Percentiles rank a stretch among this genome's conserved stretches.
These are phyloP conservation scores for Isabelozyma rhagii DNA, from an alignment of 805 yeast species.

Conservation along the genomic window DNA sequence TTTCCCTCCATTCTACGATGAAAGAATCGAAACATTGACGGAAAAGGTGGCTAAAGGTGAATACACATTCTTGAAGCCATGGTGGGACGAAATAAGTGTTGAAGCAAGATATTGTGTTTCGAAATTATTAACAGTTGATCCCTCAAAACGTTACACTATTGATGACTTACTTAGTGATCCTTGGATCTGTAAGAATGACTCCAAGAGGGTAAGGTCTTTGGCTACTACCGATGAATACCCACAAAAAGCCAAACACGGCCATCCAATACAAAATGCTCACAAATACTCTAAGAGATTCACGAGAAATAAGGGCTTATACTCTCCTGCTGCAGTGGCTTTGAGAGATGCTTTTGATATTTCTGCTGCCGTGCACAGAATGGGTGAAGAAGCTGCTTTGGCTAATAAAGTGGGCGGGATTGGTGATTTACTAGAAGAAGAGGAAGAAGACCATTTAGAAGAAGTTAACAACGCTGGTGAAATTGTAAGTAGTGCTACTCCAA, in stretches of 20 bases:
- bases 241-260: constrained; percentile 6
- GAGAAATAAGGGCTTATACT: constrained; percentile 37
- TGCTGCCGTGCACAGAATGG: constrained; percentile 80
- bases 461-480: constrained; percentile 11
- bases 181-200: constrained; percentile 49
- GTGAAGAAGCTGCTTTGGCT: constrained; percentile 54
- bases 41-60: constrained; percentile 79
- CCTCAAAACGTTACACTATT: constrained; percentile 62
- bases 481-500: constrained; percentile 7
- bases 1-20: constrained; percentile 96
- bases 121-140: constrained; percentile 68
- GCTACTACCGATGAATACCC: neutral
- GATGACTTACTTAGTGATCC: constrained; percentile 73
- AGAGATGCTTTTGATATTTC: constrained; percentile 85
- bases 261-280: constrained; percentile 24
- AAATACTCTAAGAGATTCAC: constrained; percentile 22
- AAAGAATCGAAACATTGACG: constrained; percentile 67
- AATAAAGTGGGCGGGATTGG: constrained; percentile 12
- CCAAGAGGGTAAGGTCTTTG: neutral
- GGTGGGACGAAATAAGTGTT: constrained; percentile 83
- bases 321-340: constrained; percentile 77
- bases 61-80: constrained; percentile 70
- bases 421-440: constrained; percentile 36
- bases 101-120: constrained; percentile 71
- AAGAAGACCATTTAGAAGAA: constrained; percentile 22